Evolutionary conservation across 2,329 filamentous ascomycete genomes (phyloP).

Genomic region (Paracoccidioides brasiliensis): DNA sequence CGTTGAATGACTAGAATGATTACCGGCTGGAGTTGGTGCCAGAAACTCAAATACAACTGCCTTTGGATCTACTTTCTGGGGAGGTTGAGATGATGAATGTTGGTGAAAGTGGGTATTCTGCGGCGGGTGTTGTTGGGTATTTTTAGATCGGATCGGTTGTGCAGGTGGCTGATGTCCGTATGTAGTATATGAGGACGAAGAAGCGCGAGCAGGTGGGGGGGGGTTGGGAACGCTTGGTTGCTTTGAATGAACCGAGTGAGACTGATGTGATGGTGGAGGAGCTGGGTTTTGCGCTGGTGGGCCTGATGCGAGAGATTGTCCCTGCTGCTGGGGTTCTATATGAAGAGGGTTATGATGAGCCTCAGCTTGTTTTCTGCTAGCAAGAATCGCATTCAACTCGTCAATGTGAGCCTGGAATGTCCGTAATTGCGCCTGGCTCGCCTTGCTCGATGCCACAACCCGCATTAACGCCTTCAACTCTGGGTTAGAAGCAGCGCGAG

Average conservation of each 20-base stretch:
- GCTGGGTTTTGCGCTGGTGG: constrained; percentile 4
- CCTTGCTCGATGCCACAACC: constrained; percentile 37
- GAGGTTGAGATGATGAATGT: constrained; percentile 16
- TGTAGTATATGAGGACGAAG: constrained; percentile 17
- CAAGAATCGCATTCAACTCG: constrained; percentile 38
- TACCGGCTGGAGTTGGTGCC: constrained; percentile 26
- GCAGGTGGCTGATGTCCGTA: constrained; percentile 20
- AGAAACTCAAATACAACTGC: constrained; percentile 38
- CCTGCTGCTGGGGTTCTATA: constrained; percentile 9
- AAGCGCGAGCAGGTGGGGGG: constrained; percentile 8
- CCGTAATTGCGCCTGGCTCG: constrained; percentile 36
- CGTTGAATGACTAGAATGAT: constrained; percentile 28
- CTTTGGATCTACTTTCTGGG: constrained; percentile 30
- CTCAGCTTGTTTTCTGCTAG: constrained; percentile 30
- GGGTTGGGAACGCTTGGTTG: not conserved
- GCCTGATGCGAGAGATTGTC: constrained; percentile 1
- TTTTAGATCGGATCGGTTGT: constrained; percentile 26
- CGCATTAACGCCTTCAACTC: constrained; percentile 39
- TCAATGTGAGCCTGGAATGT: constrained; percentile 40
- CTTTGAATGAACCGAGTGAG: constrained; percentile 6
- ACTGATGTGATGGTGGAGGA: constrained; percentile 8
- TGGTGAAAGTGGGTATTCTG: constrained; percentile 18
- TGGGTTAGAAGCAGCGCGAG: constrained; percentile 35
- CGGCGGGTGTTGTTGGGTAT: constrained; percentile 22
- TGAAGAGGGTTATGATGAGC: constrained; percentile 14